phyloP scores from a whole-genome alignment of 768 basidiomycete species.

The Agaricus subrufescens region DNA sequence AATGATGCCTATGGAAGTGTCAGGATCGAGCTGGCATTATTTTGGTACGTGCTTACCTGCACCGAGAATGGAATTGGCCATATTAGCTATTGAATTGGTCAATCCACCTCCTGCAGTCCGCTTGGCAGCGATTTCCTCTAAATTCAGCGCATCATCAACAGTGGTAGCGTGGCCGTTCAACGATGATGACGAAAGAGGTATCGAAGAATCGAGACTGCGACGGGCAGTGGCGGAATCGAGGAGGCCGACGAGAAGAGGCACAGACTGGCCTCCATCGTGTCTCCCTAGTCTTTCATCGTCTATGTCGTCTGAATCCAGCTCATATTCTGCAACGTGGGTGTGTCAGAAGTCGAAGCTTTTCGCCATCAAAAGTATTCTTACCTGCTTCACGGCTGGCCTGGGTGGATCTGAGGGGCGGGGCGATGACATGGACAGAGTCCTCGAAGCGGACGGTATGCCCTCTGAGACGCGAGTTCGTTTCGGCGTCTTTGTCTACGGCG shows the following conservation, averaged over 20 bases:
- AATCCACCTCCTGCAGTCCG: conserved; percentile 66
- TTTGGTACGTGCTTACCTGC: conserved; percentile 56
- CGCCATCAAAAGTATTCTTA: conserved; percentile 38
- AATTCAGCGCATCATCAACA: conserved; percentile 43
- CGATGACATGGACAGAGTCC: conserved; percentile 66
- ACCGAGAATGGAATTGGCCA: conserved; percentile 95
- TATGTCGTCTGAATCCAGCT: conserved; percentile 79
- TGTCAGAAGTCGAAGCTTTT: conserved; percentile 4
- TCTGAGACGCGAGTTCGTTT: neutral
- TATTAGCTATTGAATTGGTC: conserved; percentile 81
- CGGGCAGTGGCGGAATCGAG: conserved; percentile 60
- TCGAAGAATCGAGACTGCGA: conserved; percentile 51
- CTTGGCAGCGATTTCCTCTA: conserved; percentile 71
- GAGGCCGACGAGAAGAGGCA: conserved; percentile 79
- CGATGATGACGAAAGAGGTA: conserved; percentile 35
- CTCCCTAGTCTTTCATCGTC: conserved; percentile 44
- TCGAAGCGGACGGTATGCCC: conserved; percentile 55
- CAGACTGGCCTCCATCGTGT: conserved; percentile 45
- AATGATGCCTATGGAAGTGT: conserved; percentile 53
- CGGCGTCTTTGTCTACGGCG: neutral
- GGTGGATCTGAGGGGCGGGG: conserved; percentile 67
- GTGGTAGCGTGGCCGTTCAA: conserved; percentile 26
- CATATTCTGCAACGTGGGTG: conserved; percentile 53
- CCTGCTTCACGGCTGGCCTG: conserved; percentile 75
- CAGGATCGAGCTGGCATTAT: conserved; percentile 8